phyloP scores from a whole-genome alignment of 305 asterid species.

The Vinca major region DNA sequence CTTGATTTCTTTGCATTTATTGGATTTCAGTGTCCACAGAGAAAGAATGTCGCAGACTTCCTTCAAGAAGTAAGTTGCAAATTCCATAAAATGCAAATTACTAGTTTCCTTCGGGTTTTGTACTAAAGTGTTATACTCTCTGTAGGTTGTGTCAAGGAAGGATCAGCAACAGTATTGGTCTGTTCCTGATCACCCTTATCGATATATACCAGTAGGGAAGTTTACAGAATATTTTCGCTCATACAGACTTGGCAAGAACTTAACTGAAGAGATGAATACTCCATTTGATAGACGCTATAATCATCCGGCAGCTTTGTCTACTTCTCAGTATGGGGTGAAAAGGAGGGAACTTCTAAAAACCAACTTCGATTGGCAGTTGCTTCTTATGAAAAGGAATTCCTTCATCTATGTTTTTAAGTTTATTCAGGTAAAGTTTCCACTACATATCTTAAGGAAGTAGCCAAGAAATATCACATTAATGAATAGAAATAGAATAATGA shows the following conservation, averaged over 20 bases:
- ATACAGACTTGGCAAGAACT: conserved; percentile 47
- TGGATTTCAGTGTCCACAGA: conserved; percentile 79
- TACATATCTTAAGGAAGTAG: neutral
- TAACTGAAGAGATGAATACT: conserved; percentile 45
- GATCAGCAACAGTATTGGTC: conserved; percentile 94
- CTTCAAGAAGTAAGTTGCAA: conserved; percentile 74
- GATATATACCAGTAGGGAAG: conserved; percentile 48
- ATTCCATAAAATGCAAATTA: conserved; percentile 13
- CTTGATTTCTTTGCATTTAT: conserved; percentile 61
- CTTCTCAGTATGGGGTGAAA: conserved; percentile 65
- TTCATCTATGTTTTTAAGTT: conserved; percentile 81
- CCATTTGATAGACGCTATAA: conserved; percentile 72
- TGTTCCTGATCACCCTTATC: conserved; percentile 49
- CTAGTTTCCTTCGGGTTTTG: neutral
- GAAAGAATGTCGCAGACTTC: conserved; percentile 89
- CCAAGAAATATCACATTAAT: neutral
- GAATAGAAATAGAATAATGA: neutral
- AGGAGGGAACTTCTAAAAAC: conserved; percentile 66
- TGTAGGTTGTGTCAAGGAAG: conserved; percentile 75
- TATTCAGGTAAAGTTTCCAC: conserved; percentile 56
- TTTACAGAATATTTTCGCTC: conserved; percentile 72
- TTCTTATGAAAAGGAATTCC: conserved; percentile 79
- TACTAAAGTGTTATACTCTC: conserved; percentile 11
- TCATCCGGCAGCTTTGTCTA: conserved; percentile 88
- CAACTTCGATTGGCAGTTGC: conserved; percentile 72